phyloP scores from a whole-genome alignment of 2,329 filamentous ascomycete species.

The Fusarium algeriense region DNA sequence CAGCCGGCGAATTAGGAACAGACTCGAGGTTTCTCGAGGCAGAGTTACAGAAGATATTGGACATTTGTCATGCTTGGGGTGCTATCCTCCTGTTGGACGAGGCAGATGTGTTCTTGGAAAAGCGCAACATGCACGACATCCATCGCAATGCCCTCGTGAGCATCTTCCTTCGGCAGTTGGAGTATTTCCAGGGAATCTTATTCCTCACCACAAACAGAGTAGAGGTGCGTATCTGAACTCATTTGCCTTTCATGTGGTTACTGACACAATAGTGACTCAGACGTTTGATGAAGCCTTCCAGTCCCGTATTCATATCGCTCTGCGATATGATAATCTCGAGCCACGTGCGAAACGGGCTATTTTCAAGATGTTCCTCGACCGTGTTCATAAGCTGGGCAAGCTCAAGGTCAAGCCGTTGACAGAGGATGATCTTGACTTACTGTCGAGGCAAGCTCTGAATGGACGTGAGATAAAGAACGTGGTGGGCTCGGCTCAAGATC shows the following conservation, averaged over 20 bases:
- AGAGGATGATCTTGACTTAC: conserved; percentile 73
- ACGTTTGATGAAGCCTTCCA: conserved; percentile 94
- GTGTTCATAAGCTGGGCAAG: conserved; percentile 74
- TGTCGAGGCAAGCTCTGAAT: conserved; percentile 75
- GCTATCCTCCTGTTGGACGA: conserved; percentile 88
- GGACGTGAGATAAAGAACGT: conserved; percentile 87
- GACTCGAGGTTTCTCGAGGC: conserved; percentile 79
- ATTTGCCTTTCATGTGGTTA: background rate
- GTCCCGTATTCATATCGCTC: conserved; percentile 85
- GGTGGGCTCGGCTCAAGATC: conserved; percentile 83
- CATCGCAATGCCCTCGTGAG: conserved; percentile 87
- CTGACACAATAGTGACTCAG: conserved; percentile 49
- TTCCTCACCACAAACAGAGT: conserved; percentile 93
- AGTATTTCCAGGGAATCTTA: conserved; percentile 92
- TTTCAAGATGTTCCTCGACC: conserved; percentile 86
- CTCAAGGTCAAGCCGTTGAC: conserved; percentile 70
- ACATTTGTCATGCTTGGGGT: conserved; percentile 88
- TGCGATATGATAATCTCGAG: conserved; percentile 82
- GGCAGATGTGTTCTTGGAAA: conserved; percentile 86
- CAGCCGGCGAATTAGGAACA: conserved; percentile 84
- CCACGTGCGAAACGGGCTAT: conserved; percentile 80
- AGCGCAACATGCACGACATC: conserved; percentile 84
- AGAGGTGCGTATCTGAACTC: conserved; percentile 58
- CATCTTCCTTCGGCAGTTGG: conserved; percentile 86
- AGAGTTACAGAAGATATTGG: conserved; percentile 85